These are phyloP conservation scores for Pilatotrama ljubarskyi DNA, from an alignment of 768 basidiomycete species.

Conservation along the genomic window DNA sequence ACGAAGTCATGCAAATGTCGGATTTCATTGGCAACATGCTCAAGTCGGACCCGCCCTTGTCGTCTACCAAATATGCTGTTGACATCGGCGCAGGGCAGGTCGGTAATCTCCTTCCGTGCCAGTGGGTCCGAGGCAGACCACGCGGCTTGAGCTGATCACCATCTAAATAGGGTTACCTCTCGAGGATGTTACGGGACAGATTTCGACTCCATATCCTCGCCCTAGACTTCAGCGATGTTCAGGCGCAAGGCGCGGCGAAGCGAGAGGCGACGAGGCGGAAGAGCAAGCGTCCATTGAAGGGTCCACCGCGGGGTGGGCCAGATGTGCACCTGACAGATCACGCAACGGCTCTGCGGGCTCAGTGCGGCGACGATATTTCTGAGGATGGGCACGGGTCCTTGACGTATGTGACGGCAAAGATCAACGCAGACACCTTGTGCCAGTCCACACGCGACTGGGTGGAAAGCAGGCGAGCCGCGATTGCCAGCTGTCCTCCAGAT, in stretches of 20 bases:
- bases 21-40: slow-evolving; percentile 48
- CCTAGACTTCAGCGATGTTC: slow-evolving; percentile 59
- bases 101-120: neutral
- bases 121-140: neutral
- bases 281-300: slow-evolving; percentile 4
- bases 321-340: neutral
- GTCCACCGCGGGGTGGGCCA: slow-evolving; percentile 14
- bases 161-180: slow-evolving; percentile 56
- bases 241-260: slow-evolving; percentile 57
- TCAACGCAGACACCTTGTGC: slow-evolving; percentile 50
- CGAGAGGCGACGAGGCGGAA: slow-evolving; percentile 26
- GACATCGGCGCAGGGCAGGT: slow-evolving; percentile 79
- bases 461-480: neutral
- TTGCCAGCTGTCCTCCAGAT: neutral
- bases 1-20: slow-evolving; percentile 69
- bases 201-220: slow-evolving; percentile 55
- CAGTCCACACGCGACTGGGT: slow-evolving; percentile 56
- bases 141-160: neutral
- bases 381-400: slow-evolving; percentile 31
- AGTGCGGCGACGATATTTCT: neutral
- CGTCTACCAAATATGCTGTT: slow-evolving; percentile 47
- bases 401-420: slow-evolving; percentile 55
- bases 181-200: slow-evolving; percentile 43
- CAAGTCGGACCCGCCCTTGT: slow-evolving; percentile 25
- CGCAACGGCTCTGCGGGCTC: neutral